Evolutionary conservation across 768 basidiomycete species (phyloP).

Genomic region (Pisolithus sp.): DNA sequence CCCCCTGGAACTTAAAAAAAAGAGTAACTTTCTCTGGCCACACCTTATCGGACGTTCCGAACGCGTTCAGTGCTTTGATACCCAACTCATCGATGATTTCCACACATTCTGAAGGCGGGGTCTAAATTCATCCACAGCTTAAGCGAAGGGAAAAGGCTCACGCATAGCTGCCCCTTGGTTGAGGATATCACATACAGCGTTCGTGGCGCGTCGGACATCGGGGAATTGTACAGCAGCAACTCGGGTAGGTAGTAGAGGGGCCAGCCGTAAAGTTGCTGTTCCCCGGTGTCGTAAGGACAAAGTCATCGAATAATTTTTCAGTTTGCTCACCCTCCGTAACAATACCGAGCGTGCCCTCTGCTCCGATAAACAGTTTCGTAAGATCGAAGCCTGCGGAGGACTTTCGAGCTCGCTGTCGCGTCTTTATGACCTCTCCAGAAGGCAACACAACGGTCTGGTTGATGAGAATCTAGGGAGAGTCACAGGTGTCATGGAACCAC

Average conservation of each 20-base stretch:
- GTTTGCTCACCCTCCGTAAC: slow-evolving; percentile 60
- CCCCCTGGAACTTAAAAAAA: slow-evolving; percentile 41
- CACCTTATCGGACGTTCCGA: slow-evolving; percentile 18
- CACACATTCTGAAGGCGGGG: slow-evolving; percentile 31
- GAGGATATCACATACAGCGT: slow-evolving; percentile 34
- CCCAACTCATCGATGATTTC: slow-evolving; percentile 38
- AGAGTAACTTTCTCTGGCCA: slow-evolving; percentile 32
- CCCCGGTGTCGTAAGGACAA: not conserved
- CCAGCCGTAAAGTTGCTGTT: slow-evolving; percentile 68
- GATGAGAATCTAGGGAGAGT: not conserved
- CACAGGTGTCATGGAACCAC: slow-evolving; percentile 17
- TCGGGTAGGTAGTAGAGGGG: slow-evolving; percentile 70
- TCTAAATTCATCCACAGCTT: not conserved
- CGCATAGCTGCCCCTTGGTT: slow-evolving; percentile 28
- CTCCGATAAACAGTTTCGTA: slow-evolving; percentile 80
- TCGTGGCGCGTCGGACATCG: slow-evolving; percentile 34
- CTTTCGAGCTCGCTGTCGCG: slow-evolving; percentile 67
- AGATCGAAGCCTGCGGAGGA: slow-evolving; percentile 79
- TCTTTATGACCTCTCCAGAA: slow-evolving; percentile 77
- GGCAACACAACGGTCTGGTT: slow-evolving; percentile 72
- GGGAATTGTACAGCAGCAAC: slow-evolving; percentile 54
- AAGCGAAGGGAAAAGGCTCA: not conserved
- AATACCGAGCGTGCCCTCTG: slow-evolving; percentile 81
- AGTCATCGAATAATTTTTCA: not conserved
- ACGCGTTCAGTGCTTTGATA: slow-evolving; percentile 22